Evolutionary conservation across 228 moss, liverwort and hornwort genomes (phyloP), one percentile per base, ranked within the genome.

Genomic region (Sphagnum magellanicum): DNA sequence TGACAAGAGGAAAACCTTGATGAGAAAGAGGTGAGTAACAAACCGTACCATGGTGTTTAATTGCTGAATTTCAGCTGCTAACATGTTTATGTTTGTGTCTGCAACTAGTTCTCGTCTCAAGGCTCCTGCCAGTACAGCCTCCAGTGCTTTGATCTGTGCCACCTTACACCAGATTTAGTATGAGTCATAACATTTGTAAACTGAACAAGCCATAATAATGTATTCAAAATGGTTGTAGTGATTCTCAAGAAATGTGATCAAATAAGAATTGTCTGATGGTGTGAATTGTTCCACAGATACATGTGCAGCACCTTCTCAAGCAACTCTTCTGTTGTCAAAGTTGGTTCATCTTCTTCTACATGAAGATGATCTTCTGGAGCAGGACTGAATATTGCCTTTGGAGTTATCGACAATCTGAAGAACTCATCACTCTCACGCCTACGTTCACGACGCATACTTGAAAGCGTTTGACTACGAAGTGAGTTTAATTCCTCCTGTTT

Each of bases 71-170:
- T 91, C 85, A 51, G 83, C 71, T 14, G 80, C 61, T 50, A 81
- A 64, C 49, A 72, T 78, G 48, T 77, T 82, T 0, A 71, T 77
- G 11, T 71, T 66, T 17, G 59, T 74, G 57, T 89, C 92, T 3
- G 86, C 89, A 9, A 63, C 72, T 61, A 91, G 81, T 71, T 96
- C 96, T 76, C 96, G 81, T 61, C 96, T 84, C n/a, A 96, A 69
- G 16, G 96, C 89, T 75, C 92, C 92, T 6, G 91, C 96, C 59
- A 96, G 55, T 58, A 96, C 88, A 15, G 81, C 74, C 79, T 96
- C 92, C 16, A 92, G 69, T 47, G 81, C 84, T 75, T 85, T 92
- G 16, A 85, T 70, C 61, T 87, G 70, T 77, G 74, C 52, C 64
- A 65, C 64, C 14, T 61, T 61, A 17, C 61, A 61, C 61, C n/a